These are phyloP conservation scores for Boletus subcaerulescens DNA, from an alignment of 768 basidiomycete species.

Conservation along the genomic window DNA sequence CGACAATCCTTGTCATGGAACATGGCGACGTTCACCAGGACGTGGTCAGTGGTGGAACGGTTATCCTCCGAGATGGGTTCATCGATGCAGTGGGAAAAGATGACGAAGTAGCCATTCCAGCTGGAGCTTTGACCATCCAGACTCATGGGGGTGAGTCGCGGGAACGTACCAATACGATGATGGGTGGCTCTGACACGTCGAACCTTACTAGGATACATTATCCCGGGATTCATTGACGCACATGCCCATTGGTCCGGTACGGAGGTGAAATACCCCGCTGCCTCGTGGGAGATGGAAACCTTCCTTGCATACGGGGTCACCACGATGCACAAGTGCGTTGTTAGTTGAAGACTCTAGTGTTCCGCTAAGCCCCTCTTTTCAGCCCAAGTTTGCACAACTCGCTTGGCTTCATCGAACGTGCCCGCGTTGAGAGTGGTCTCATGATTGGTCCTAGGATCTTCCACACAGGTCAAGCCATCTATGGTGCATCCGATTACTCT, in stretches of 20 bases:
- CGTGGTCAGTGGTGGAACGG: constrained; percentile 48
- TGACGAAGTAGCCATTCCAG: constrained; percentile 33
- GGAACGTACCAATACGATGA: background rate
- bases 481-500: constrained; percentile 45
- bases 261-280: constrained; percentile 49
- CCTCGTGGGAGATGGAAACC: constrained; percentile 71
- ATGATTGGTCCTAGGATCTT: constrained; percentile 71
- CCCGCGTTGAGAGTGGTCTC: constrained; percentile 64
- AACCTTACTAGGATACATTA: constrained; percentile 48
- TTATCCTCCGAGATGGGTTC: constrained; percentile 55
- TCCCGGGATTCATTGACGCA: constrained; percentile 74
- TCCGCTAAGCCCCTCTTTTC: background rate
- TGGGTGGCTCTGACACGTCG: background rate
- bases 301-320: constrained; percentile 78
- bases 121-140: constrained; percentile 48
- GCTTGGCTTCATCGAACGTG: constrained; percentile 61
- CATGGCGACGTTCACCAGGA: constrained; percentile 48
- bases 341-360: background rate
- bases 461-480: constrained; percentile 62
- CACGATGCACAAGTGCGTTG: constrained; percentile 67
- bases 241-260: constrained; percentile 74
- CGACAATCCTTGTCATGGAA: constrained; percentile 69
- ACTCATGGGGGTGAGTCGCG: constrained; percentile 54
- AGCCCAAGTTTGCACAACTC: constrained; percentile 68
- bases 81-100: constrained; percentile 48